These are phyloP conservation scores for Gloeophyllum trabeum DNA, from an alignment of 768 basidiomycete genomes.

Conservation along the genomic window DNA sequence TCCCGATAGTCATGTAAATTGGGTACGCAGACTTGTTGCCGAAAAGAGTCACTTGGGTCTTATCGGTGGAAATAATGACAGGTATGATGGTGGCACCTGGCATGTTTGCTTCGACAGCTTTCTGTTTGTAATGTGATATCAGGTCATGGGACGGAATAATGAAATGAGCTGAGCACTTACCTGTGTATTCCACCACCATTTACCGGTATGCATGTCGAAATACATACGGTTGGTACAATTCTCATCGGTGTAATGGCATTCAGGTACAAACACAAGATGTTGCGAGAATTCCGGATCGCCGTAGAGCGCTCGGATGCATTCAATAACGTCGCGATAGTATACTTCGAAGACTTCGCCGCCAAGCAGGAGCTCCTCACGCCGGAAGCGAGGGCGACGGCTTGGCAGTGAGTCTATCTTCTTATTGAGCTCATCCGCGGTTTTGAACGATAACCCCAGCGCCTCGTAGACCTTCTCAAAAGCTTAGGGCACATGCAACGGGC, in stretches of 20 bases:
- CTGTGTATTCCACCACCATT: constrained; percentile 12
- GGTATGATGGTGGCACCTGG: constrained; percentile 15
- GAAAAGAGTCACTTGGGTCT: constrained; percentile 17
- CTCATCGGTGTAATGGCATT: constrained; percentile 2
- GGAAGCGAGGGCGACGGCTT: background rate
- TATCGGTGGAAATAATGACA: constrained; percentile 18
- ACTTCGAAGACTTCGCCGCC: background rate
- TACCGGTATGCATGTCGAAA: constrained; percentile 7
- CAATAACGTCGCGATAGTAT: constrained; percentile 2
- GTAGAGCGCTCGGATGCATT: constrained; percentile 4
- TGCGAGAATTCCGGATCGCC: constrained; percentile 1
- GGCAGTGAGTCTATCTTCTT: constrained; percentile 1
- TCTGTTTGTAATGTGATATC: background rate
- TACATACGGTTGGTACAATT: background rate
- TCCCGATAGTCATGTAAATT: constrained; percentile 21
- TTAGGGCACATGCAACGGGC: background rate
- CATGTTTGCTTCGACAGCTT: background rate
- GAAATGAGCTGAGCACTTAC: constrained; percentile 3
- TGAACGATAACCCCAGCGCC: constrained; percentile 1
- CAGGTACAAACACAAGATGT: constrained; percentile 4
- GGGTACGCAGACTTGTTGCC: constrained; percentile 20
- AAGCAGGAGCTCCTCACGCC: background rate
- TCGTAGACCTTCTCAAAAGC: background rate
- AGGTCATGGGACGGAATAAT: background rate
- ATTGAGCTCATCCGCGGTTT: background rate